Evolutionary conservation across 805 yeast species (phyloP).

Genomic region (Kregervanrija pseudodelftensis): DNA sequence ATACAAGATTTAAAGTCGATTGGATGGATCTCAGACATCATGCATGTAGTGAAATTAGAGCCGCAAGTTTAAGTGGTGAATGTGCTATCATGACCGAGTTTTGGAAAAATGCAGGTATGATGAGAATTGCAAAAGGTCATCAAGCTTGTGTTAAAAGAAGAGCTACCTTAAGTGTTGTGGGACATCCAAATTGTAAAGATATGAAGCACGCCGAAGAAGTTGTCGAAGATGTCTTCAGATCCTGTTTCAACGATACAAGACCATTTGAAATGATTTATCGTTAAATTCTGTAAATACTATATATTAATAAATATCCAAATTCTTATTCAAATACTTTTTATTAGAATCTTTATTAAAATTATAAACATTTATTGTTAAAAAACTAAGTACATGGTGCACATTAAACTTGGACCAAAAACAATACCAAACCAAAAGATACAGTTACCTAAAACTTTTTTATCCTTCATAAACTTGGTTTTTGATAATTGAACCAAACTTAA

Average conservation of each 20-base stretch:
- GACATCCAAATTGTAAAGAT: conserved; percentile 75
- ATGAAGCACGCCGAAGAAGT: conserved; percentile 68
- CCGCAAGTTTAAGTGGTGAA: conserved; percentile 89
- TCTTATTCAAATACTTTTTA: neutral
- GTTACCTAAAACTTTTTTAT: conserved; percentile 61
- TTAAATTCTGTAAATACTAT: conserved; percentile 20
- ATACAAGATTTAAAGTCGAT: conserved; percentile 79
- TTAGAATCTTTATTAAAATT: neutral
- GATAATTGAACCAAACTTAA: conserved; percentile 68
- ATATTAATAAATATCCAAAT: neutral
- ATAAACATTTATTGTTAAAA: conserved; percentile 33
- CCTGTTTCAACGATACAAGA: conserved; percentile 90
- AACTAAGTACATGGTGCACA: conserved; percentile 77
- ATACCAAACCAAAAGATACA: conserved; percentile 88
- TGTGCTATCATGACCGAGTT: conserved; percentile 88
- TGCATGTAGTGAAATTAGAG: conserved; percentile 95
- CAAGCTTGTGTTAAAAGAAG: conserved; percentile 87
- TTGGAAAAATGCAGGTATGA: conserved; percentile 27
- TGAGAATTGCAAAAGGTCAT: conserved; percentile 55
- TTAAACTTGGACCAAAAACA: conserved; percentile 79
- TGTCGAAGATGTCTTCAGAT: conserved; percentile 84
- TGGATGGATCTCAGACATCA: conserved; percentile 84
- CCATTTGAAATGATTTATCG: conserved; percentile 92
- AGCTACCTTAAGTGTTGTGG: conserved; percentile 76
- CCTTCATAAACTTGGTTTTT: conserved; percentile 49